Evolutionary conservation across 1,284 basidiomycete species (phyloP), one percentile per base, ranked within the genome.

Genomic region (Sanghuangporus weigelae): DNA sequence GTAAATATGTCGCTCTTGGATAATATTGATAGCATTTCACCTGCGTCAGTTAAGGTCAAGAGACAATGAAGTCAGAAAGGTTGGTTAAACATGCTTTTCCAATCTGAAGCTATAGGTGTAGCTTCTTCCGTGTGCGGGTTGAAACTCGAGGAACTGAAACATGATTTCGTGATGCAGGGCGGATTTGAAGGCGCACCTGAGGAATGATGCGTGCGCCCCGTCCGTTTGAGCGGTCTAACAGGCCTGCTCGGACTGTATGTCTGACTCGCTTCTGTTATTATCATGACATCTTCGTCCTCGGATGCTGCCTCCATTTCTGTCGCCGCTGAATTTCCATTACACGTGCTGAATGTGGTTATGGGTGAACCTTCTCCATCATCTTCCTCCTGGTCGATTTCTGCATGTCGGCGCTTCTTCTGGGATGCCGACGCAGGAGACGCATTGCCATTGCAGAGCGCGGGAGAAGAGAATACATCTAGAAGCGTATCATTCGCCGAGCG

Each of bases 381-480:
- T 21, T 56, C 51, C 44, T 60, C 68, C 60, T 66, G 59, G 68
- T 74, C 73, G 60, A 63, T 58, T 62, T 70, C 65, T 16, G 65
- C 60, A 53, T 68, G 70, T 67, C 74, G 74, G 16, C 74, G 75
- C 68, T 75, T 75, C 26, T 68, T 70, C 38, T 73, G 73, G 62
- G 74, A 77, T 1, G 73, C 67, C n/a, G 68, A 65, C 60, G 75
- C 73, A 26, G 68, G 65, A 65, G 74, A 69, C 57, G 49, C 59
- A 42, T 67, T 68, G 50, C 68, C 64, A 7, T 60, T 57, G 21
- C 51, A 56, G n/a, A 23, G 57, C 8, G 21, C 10, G n/a, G 60
- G 64, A 8, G 72, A 66, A 38, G 69, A 58, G 66, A 76, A 75
- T 12, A 75, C 66, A 62, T 74, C 72, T 63, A 68, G 69, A 61